A percentile compares a stretch with the other conserved stretches of the same genome.
phyloP scores from a whole-genome alignment of 169 alveolate genomes.

The Perkinsus olseni region DNA sequence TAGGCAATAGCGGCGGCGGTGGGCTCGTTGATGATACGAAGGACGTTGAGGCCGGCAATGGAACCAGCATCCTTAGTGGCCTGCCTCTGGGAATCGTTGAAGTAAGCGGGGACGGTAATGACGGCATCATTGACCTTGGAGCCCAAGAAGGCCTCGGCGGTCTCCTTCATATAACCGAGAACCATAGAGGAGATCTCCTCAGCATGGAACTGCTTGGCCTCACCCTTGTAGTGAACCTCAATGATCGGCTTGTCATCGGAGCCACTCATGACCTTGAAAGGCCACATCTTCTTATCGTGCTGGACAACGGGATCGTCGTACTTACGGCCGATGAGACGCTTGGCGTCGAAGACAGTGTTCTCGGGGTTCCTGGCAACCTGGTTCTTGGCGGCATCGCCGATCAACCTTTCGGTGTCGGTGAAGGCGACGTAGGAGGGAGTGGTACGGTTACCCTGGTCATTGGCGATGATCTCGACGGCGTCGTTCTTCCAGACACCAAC shows the following conservation, averaged over 20 bases:
- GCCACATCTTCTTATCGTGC: conserved; percentile 81
- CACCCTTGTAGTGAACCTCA: conserved; percentile 70
- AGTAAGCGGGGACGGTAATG: conserved; percentile 92
- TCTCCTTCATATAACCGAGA: conserved; percentile 83
- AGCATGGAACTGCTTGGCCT: conserved; percentile 79
- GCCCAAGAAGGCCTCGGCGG: conserved; percentile 84
- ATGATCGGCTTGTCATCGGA: conserved; percentile 74
- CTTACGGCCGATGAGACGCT: conserved; percentile 86
- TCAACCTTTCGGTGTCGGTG: conserved; percentile 85
- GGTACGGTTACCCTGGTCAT: conserved; percentile 92
- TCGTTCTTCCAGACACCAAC: conserved; percentile 90
- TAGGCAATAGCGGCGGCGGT: conserved; percentile 96
- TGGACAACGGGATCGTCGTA: conserved; percentile 74
- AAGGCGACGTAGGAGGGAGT: conserved; percentile 94
- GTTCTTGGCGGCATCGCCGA: conserved; percentile 90
- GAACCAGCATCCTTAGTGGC: conserved; percentile 95
- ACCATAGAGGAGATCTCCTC: conserved; percentile 91
- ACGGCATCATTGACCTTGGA: conserved; percentile 84
- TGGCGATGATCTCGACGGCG: conserved; percentile 81
- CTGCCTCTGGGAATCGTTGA: conserved; percentile 90
- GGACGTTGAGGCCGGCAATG: conserved; percentile 88
- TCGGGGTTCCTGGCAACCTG: conserved; percentile 86
- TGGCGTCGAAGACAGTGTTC: conserved; percentile 86
- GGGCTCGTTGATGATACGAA: conserved; percentile 91
- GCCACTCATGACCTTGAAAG: conserved; percentile 75